Evolutionary conservation across 2,329 filamentous ascomycete genomes (phyloP).

Genomic region (Xylaria multiplex): DNA sequence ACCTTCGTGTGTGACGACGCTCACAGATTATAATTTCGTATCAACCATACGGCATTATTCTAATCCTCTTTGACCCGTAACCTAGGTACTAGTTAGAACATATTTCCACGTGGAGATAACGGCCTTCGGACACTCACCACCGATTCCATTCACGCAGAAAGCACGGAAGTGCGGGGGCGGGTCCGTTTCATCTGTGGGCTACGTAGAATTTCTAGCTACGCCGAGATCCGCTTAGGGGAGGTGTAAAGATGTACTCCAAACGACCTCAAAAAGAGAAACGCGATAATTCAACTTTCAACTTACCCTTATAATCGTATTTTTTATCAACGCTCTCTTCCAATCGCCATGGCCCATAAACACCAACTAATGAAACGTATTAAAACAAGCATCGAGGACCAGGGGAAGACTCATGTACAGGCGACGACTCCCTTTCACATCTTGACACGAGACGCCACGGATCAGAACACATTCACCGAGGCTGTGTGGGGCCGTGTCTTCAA

Average conservation of each 20-base stretch:
- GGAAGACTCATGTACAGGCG: not conserved
- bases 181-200: not conserved
- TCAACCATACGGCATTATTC: not conserved
- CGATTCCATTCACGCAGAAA: not conserved
- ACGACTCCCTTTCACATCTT: constrained; percentile 9
- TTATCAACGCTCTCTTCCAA: not conserved
- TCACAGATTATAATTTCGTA: not conserved
- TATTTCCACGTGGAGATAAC: constrained; percentile 10
- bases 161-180: constrained; percentile 31
- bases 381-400: not conserved
- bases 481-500: constrained; percentile 58
- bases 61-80: not conserved
- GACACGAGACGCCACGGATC: constrained; percentile 12
- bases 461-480: constrained; percentile 43
- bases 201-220: not conserved
- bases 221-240: not conserved
- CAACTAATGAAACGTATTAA: not conserved
- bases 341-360: constrained; percentile 8
- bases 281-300: not conserved
- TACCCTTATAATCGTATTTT: not conserved
- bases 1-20: constrained; percentile 1
- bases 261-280: not conserved
- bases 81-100: not conserved
- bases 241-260: not conserved
- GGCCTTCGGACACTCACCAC: not conserved